Conservation (phyloP, 2,329 filamentous ascomycete species). For the Claviceps capensis region DNA sequence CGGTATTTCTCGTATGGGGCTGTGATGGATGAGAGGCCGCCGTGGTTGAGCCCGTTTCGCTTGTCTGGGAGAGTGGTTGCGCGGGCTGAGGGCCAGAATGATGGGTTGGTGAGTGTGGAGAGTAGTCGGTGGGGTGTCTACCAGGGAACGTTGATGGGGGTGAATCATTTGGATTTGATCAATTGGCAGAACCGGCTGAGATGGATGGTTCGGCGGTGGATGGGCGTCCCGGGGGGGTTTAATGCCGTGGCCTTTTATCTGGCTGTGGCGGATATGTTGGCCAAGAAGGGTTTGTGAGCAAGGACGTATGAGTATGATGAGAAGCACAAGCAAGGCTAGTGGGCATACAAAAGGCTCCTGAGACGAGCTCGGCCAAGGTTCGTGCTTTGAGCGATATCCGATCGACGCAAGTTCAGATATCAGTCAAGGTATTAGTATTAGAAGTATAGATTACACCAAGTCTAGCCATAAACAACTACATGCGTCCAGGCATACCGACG, state of each 20-base stretch:
- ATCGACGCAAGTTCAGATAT: not conserved
- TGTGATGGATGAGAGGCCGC: constrained; percentile 27
- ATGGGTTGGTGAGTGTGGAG: constrained; percentile 52
- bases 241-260: constrained; percentile 57
- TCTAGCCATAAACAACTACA: constrained; percentile 7
- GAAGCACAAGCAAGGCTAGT: not conserved
- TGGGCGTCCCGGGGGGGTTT: constrained; percentile 43
- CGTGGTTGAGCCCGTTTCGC: constrained; percentile 51
- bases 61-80: constrained; percentile 36
- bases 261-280: constrained; percentile 55
- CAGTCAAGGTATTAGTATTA: constrained; percentile 11
- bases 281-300: constrained; percentile 42
- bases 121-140: constrained; percentile 51
- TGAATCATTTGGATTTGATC: constrained; percentile 52
- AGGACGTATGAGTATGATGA: not conserved
- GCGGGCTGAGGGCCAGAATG: constrained; percentile 43
- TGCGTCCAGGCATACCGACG: not conserved
- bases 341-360: too few species aligned
- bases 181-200: constrained; percentile 52
- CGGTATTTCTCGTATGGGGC: constrained; percentile 52
- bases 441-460: constrained; percentile 14
- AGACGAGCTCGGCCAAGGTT: too few species aligned
- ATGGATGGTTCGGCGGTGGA: constrained; percentile 38
- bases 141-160: constrained; percentile 46
- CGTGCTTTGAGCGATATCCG: too few species aligned